Evolutionary conservation across 345 rosid genomes (phyloP).

Genomic region (Arabidopsis suecica): DNA sequence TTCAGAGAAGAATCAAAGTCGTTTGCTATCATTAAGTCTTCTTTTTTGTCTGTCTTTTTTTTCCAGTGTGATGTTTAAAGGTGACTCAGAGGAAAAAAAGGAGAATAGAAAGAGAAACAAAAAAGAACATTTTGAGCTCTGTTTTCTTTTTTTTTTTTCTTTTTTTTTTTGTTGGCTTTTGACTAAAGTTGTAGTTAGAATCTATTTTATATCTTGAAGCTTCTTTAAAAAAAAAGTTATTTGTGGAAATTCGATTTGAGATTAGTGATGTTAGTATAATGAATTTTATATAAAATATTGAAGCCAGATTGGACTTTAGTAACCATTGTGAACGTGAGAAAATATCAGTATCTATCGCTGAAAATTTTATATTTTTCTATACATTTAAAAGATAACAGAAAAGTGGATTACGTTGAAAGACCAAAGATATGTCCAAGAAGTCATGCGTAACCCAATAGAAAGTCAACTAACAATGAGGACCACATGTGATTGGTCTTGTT

Average conservation of each 20-base stretch:
- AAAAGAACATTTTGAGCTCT: slow-evolving; percentile 18
- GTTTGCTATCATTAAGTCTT: slow-evolving; percentile 27
- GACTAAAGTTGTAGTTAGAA: slow-evolving; percentile 31
- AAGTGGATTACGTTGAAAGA: slow-evolving; percentile 16
- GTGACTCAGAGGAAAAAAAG: slow-evolving; percentile 19
- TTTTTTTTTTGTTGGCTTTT: slow-evolving; percentile 19
- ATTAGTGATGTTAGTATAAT: background rate
- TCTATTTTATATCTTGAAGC: slow-evolving; percentile 5
- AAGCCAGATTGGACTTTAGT: slow-evolving; percentile 17
- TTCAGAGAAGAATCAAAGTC: slow-evolving; percentile 3
- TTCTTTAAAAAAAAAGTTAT: background rate
- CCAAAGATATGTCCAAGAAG: slow-evolving; percentile 26
- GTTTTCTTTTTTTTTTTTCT: background rate
- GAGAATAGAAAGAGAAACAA: background rate
- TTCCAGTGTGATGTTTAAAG: slow-evolving; percentile 33
- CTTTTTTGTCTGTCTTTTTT: background rate
- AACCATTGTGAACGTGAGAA: slow-evolving; percentile 26
- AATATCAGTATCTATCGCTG: background rate
- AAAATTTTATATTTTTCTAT: background rate
- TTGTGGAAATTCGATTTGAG: slow-evolving; percentile 24
- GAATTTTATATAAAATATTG: background rate
- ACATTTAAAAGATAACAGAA: background rate
- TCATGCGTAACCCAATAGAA: slow-evolving; percentile 8
- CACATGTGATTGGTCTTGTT: background rate
- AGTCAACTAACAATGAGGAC: slow-evolving; percentile 21